Conservation (phyloP, 495 filamentous ascomycete species). For the Ramalina intermedia region DNA sequence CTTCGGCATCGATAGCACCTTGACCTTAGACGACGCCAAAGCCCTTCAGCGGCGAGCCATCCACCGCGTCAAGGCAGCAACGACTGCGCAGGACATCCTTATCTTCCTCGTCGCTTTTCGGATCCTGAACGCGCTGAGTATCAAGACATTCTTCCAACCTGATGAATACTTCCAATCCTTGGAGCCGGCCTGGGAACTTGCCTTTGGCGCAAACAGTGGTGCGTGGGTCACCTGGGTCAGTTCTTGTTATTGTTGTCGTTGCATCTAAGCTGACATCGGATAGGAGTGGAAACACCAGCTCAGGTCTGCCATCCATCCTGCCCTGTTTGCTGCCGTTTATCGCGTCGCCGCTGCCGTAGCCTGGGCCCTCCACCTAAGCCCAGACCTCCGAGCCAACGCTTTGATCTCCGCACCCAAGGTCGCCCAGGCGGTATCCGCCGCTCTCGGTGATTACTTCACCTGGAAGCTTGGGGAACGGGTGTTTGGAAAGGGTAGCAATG, state of each 20-base stretch:
- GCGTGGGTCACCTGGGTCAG: slow-evolving; percentile 93
- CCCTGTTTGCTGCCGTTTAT: slow-evolving; percentile 70
- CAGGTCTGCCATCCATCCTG: slow-evolving; percentile 83
- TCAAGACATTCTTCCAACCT: slow-evolving; percentile 97
- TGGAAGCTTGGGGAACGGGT: slow-evolving; percentile 66
- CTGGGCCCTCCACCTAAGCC: slow-evolving; percentile 30
- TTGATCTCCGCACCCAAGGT: slow-evolving; percentile 60
- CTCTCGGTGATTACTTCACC: slow-evolving; percentile 72
- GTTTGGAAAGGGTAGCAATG: slow-evolving; percentile 50
- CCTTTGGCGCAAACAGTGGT: slow-evolving; percentile 62
- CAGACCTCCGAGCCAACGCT: slow-evolving; percentile 40
- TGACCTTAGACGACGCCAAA: slow-evolving; percentile 9
- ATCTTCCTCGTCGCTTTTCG: slow-evolving; percentile 60
- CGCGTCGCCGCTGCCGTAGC: slow-evolving; percentile 40
- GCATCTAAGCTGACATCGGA: slow-evolving; percentile 6
- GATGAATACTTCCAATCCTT: slow-evolving; percentile 96
- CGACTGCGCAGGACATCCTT: slow-evolving; percentile 28
- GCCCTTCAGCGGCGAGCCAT: slow-evolving; percentile 1
- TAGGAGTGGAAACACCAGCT: slow-evolving; percentile 92
- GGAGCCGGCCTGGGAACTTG: slow-evolving; percentile 85
- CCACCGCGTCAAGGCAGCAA: slow-evolving; percentile 7
- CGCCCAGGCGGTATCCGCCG: slow-evolving; percentile 63
- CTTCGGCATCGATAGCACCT: slow-evolving; percentile 13
- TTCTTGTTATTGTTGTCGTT: neutral
- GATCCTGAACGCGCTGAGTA: slow-evolving; percentile 66